Conservation (phyloP, 2,329 filamentous ascomycete genomes). For the Paramyrothecium sp. region DNA sequence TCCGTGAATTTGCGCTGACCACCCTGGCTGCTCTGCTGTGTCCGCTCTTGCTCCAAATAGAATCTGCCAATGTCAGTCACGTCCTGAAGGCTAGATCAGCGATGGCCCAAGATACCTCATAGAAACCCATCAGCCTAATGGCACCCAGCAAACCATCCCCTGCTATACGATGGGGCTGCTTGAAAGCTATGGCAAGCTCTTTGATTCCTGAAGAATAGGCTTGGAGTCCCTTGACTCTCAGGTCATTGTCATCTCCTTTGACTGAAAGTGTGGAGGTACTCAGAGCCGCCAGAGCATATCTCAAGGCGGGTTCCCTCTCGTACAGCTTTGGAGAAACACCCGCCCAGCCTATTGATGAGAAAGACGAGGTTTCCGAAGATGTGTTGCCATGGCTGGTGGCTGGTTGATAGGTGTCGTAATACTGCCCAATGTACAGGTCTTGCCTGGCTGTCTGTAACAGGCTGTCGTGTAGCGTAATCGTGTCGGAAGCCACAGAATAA, state of each 20-base stretch:
- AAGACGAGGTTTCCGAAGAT: neutral
- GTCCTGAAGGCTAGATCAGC: too few species aligned
- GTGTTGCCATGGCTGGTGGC: neutral
- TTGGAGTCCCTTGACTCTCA: neutral
- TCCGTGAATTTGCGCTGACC: neutral
- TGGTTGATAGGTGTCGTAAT: neutral
- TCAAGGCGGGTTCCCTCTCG: neutral
- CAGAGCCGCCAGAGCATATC: neutral
- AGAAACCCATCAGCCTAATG: neutral
- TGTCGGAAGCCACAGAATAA: neutral
- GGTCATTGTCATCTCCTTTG: neutral
- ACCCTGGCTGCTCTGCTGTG: neutral
- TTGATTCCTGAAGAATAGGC: neutral
- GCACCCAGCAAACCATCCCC: neutral
- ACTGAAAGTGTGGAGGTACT: neutral
- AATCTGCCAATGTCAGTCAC: neutral
- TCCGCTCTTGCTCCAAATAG: neutral
- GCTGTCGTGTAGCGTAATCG: neutral
- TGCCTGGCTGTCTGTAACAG: neutral
- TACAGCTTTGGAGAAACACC: neutral
- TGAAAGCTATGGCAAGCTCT: neutral
- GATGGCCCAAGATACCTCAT: neutral
- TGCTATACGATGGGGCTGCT: neutral
- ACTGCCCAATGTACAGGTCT: neutral
- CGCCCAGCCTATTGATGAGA: neutral